A percentile compares a stretch with the other conserved stretches of the same genome.
Evolutionary conservation across 2,329 filamentous ascomycete genomes (phyloP).

Genomic region (Neopestalotiopsis sp.): DNA sequence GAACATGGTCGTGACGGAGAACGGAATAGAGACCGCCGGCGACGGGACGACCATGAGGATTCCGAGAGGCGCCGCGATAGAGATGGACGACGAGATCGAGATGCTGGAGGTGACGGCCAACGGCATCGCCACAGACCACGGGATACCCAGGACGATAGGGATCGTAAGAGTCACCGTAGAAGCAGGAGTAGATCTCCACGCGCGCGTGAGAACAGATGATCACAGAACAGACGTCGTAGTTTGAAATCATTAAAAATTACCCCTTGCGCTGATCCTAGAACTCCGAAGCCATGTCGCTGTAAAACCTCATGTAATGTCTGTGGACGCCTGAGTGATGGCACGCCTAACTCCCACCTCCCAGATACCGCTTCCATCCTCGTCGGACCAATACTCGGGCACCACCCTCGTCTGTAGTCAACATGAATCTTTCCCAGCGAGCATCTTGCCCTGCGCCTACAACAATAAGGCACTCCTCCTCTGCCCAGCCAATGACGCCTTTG

Average conservation of each 20-base stretch:
- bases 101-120: constrained; percentile 24
- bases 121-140: constrained; percentile 28
- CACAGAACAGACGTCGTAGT: not conserved
- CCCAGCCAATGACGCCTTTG: constrained; percentile 89
- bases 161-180: constrained; percentile 36
- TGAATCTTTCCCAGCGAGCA: constrained; percentile 87
- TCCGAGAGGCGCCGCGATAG: constrained; percentile 25
- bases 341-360: constrained; percentile 42
- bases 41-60: constrained; percentile 29
- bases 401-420: constrained; percentile 70
- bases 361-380: constrained; percentile 84
- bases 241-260: not conserved
- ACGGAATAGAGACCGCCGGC: constrained; percentile 19
- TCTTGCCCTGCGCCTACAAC: constrained; percentile 82
- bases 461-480: constrained; percentile 73
- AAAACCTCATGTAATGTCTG: not conserved
- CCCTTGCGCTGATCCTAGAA: not conserved
- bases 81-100: constrained; percentile 29
- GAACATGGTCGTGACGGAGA: constrained; percentile 24
- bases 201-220: not conserved
- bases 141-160: constrained; percentile 26
- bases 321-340: not conserved
- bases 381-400: constrained; percentile 70
- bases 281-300: constrained; percentile 13
- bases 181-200: constrained; percentile 52